Conservation (phyloP, 768 basidiomycete species). For the Tricholoma matsutake region DNA sequence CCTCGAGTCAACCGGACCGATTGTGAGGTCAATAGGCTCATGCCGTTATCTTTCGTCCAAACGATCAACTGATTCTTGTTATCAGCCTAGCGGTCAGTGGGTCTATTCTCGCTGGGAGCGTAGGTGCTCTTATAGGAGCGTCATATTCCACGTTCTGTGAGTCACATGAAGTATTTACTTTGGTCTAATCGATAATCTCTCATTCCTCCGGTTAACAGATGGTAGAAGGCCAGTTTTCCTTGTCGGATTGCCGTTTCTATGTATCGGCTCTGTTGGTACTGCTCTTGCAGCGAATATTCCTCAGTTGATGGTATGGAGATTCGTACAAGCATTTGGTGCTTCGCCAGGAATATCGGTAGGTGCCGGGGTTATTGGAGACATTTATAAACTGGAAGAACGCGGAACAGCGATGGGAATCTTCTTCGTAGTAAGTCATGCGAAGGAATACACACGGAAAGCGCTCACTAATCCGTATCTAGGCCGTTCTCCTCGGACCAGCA, state of each 20-base stretch:
- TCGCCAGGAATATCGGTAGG: conserved; percentile 52
- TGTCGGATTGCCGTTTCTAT: conserved; percentile 54
- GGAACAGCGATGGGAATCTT: conserved; percentile 38
- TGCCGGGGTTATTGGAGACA: conserved; percentile 55
- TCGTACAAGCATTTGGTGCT: conserved; percentile 62
- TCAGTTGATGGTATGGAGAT: conserved; percentile 54
- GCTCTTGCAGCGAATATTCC: conserved; percentile 38
- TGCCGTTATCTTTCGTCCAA: background rate
- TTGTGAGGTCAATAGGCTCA: conserved; percentile 47
- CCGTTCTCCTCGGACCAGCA: conserved; percentile 54
- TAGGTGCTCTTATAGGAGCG: conserved; percentile 31
- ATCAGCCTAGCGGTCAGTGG: conserved; percentile 35
- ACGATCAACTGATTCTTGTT: background rate
- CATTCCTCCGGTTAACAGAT: conserved; percentile 33
- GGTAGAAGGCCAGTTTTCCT: conserved; percentile 61
- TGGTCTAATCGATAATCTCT: background rate
- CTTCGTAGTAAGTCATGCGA: conserved; percentile 27
- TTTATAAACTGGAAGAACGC: conserved; percentile 56
- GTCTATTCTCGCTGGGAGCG: conserved; percentile 30
- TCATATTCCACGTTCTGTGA: conserved; percentile 39
- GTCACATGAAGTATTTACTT: conserved; percentile 3
- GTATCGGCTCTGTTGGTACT: conserved; percentile 58
- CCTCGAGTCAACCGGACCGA: conserved; percentile 49
- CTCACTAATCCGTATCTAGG: conserved; percentile 28
- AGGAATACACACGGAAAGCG: background rate